Base-by-base conservation (phyloP, 306 rosid genomes). In the Pueraria montana region DNA sequence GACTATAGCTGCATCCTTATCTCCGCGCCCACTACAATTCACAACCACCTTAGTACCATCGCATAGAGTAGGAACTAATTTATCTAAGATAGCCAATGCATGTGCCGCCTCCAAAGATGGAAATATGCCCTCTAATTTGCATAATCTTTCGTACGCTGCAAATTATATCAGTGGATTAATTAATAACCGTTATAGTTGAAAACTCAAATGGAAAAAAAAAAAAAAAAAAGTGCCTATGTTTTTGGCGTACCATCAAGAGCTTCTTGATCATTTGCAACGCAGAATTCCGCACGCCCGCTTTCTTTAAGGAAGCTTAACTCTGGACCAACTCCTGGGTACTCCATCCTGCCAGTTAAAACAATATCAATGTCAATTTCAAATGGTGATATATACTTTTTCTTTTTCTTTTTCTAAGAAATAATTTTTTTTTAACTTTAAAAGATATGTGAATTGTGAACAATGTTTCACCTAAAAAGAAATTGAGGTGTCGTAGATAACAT, bases 321-420 rank as follows among this genome's bases (percentile, higher is more conserved):
- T 4, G 98, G 98, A 38, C 94, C 82, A 43, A 94, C 97, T 20
- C 91, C 97, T 10, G 98, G 98, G 45, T 77, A 90, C 52, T 89
- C 90, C 84, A 94, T 80, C 77, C 98, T 93, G 87, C 10, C n/a
- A 16, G 17, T 38, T 38, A 38, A 38, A 38, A 38, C 1, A 38
- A 38, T 6, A 4, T 6, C 11, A 38, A 34, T 34, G 40, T 34
- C 6, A 38, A 38, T 38, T 38, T 38, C 43, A 38, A 38, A 38
- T 3, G 43, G n/a, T n/a, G n/a, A n/a, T n/a, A n/a, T n/a, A n/a
- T n/a, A n/a, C n/a, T n/a, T n/a, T n/a, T n/a, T n/a, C n/a, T n/a
- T n/a, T n/a, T n/a, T n/a, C n/a, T n/a, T n/a, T n/a, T n/a, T n/a
- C n/a, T n/a, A n/a, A n/a, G n/a, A n/a, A n/a, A n/a, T n/a, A n/a